Evolutionary conservation across 116 monocot genomes (phyloP), one percentile per base, ranked within the genome.

Genomic region (Trichopus zeylanicus): DNA sequence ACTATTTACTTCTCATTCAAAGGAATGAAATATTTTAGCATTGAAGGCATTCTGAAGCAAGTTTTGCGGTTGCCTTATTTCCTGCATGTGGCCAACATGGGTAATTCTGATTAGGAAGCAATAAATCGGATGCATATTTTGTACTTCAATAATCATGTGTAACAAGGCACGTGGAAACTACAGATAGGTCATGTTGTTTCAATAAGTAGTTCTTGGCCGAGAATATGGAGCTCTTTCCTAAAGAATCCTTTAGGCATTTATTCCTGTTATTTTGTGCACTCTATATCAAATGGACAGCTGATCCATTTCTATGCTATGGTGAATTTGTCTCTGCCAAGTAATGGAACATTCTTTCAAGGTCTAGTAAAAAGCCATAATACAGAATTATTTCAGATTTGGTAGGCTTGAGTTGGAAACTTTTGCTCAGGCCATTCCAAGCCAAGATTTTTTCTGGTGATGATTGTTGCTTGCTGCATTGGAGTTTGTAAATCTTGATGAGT

Each of bases 11-110:
- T 24, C 6, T 57, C n/a, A 57, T 57, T 31, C 57, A 20, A 29
- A 21, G 31, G n/a, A 33, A 29, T 57, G 21, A 21, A 34, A 57
- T 56, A 56, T 49, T 49, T 24, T 49, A 49, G 20, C 34, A 49
- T 6, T n/a, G 2, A 12, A 42, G 42, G 16, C 42, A 42, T 42
- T n/a, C 42, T 37, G 13, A n/a, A 42, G 42, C 42, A 13, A 42
- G 42, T 16, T 42, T 42, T 42, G 42, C n/a, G 42, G n/a, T 42
- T 42, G 8, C n/a, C n/a, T 42, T 42, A 3, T 42, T n/a, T n/a
- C n/a, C n/a, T n/a, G n/a, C n/a, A n/a, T n/a, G n/a, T n/a, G n/a
- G n/a, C n/a, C n/a, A n/a, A n/a, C n/a, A n/a, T n/a, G n/a, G n/a
- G n/a, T n/a, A n/a, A n/a, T n/a, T n/a, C n/a, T n/a, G n/a, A n/a